phyloP scores from a whole-genome alignment of 306 rosid species.

The Malus orientalis region DNA sequence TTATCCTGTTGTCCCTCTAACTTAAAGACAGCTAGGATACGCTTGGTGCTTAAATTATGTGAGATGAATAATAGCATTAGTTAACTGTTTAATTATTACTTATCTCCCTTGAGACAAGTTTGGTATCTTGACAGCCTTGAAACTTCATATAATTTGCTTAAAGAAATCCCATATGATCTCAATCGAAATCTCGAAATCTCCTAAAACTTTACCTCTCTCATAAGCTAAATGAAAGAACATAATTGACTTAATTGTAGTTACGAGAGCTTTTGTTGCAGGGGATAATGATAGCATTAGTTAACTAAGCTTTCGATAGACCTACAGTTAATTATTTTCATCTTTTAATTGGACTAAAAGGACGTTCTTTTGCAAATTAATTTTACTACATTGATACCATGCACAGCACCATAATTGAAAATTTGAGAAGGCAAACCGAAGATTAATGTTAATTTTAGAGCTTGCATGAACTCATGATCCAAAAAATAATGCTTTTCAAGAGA shows the following conservation, averaged over 20 bases:
- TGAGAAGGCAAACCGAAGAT: not conserved
- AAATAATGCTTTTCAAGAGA: not conserved
- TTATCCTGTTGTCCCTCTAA: constrained; percentile 5
- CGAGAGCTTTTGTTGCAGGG: not conserved
- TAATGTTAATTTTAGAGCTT: not conserved
- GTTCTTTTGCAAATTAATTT: not conserved
- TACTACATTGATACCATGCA: not conserved
- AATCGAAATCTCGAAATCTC: not conserved
- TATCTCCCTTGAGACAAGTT: constrained; percentile 8
- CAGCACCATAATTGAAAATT: not conserved
- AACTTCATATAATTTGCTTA: not conserved
- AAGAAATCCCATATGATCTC: constrained; percentile 6
- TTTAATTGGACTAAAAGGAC: not conserved
- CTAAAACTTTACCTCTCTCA: not conserved
- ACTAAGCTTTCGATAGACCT: not conserved
- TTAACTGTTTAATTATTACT: not conserved
- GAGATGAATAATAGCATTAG: not conserved
- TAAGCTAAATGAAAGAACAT: too few species aligned
- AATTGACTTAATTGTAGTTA: not conserved
- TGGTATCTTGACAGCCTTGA: constrained; percentile 18
- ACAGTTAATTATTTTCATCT: not conserved
- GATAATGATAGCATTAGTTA: too few species aligned
- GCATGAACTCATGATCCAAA: not conserved
- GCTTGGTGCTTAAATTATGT: constrained; percentile 9
- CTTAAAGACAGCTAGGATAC: constrained; percentile 9